Evolutionary conservation across 2,329 filamentous ascomycete species (phyloP).

Genomic region (Didymella sp.): DNA sequence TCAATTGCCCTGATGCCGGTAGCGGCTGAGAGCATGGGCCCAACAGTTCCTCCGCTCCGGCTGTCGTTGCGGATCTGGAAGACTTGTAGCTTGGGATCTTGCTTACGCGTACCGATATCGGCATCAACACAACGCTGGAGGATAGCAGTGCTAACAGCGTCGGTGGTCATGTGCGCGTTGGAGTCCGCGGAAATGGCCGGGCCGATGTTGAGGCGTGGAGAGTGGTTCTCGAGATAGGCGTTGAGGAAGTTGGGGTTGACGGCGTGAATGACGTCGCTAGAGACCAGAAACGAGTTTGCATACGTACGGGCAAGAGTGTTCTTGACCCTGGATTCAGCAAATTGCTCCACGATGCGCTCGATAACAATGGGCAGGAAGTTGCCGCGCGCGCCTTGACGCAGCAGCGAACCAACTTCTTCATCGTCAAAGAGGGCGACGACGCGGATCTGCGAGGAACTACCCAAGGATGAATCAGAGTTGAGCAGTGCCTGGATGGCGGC

Average conservation of each 20-base stretch:
- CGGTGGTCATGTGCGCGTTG: conserved; percentile 96
- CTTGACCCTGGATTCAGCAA: conserved; percentile 56
- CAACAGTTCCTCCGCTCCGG: conserved; percentile 90
- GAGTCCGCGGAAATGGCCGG: conserved; percentile 80
- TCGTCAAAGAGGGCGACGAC: conserved; percentile 95
- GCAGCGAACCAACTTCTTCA: conserved; percentile 90
- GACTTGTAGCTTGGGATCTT: conserved; percentile 72
- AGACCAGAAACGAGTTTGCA: conserved; percentile 90
- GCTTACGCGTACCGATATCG: conserved; percentile 54
- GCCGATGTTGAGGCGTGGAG: conserved; percentile 87
- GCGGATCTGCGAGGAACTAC: conserved; percentile 75
- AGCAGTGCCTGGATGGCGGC: conserved; percentile 85
- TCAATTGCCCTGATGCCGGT: conserved; percentile 86
- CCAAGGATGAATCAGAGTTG: conserved; percentile 60
- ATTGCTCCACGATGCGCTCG: conserved; percentile 79
- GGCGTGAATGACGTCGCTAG: conserved; percentile 91
- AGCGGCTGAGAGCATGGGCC: conserved; percentile 81
- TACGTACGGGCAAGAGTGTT: conserved; percentile 79
- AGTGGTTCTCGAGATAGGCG: conserved; percentile 83
- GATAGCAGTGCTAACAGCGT: conserved; percentile 82
- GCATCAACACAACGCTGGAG: conserved; percentile 76
- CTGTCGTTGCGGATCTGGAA: conserved; percentile 97
- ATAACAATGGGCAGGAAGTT: conserved; percentile 87
- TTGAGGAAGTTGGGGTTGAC: conserved; percentile 92
- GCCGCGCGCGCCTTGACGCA: conserved; percentile 86